Evolutionary conservation across 2,329 filamentous ascomycete genomes (phyloP), one percentile per base, ranked within the genome.

Genomic region (Fusarium decemcellulare): DNA sequence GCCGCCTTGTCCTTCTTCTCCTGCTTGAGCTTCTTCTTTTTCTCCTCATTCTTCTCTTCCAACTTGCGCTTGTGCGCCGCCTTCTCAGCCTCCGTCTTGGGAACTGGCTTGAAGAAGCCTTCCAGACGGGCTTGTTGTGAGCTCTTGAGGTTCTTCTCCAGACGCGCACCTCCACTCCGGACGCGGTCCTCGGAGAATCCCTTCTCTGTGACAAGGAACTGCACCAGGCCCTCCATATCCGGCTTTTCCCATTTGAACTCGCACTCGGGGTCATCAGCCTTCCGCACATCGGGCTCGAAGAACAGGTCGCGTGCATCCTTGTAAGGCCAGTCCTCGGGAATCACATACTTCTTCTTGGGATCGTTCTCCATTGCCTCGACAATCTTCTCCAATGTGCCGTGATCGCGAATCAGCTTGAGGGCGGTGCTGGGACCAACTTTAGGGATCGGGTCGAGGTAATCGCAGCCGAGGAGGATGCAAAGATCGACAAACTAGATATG

Each of bases 201-300:
- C 83, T 99, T 99, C 77, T 98, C 96, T 7, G 90, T 90, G 5
- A 97, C 96, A 3, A 99, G 84, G 80, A 93, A 99, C 74, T 96
- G 88, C 68, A 99, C 89, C 0, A 99, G 88, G 0, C 94, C 95
- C 3, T 98, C 94, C 2, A 96, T 86, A 75, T 99, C 95, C 5
- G 96, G 96, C 63, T 91, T 91, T 46, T 98, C 94, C 96, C 97
- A 99, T 81, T 97, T 98, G 86, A 98, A 97, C 78, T 99, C 94
- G 80, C 95, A 98, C 12, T 94, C 90, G 1, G 93, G 90, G 75
- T 97, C 89, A 72, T 97, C 93, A 27, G 95, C 94, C 46, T 88
- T 80, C 37, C 92, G 91, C 29, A 99, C 95, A 73, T 98, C 94
- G 0, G 96, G 96, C 73, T 95, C 87, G 77, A 97, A 91, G 84